Evolutionary conservation across 345 rosid species (phyloP).

Genomic region (Psidium friedrichsthalianum): DNA sequence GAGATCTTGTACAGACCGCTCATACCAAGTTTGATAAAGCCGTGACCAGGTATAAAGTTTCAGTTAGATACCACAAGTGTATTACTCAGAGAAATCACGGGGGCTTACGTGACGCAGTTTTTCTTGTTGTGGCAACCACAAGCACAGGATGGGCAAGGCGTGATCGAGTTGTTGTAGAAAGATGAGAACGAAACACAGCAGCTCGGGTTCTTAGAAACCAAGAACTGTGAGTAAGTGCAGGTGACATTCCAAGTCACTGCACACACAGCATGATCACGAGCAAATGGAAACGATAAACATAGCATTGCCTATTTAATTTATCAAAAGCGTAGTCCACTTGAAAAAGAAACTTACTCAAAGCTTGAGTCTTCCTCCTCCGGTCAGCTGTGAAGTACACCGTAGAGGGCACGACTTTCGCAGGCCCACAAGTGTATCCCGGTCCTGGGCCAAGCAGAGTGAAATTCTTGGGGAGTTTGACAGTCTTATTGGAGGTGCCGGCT

Average conservation of each 20-base stretch:
- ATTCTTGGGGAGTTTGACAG: slow-evolving; percentile 60
- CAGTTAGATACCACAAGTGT: background rate
- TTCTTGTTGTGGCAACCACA: slow-evolving; percentile 67
- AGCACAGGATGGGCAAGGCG: slow-evolving; percentile 63
- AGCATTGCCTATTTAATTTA: background rate
- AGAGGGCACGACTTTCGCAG: slow-evolving; percentile 60
- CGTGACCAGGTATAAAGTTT: background rate
- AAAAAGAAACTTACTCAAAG: slow-evolving; percentile 36
- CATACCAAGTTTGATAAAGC: background rate
- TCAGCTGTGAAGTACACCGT: slow-evolving; percentile 50
- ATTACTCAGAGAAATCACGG: background rate
- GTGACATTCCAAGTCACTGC: slow-evolving; percentile 93
- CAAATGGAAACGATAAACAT: background rate
- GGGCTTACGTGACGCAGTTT: slow-evolving; percentile 46
- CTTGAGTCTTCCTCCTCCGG: slow-evolving; percentile 61
- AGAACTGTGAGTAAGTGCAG: slow-evolving; percentile 75
- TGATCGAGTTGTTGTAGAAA: slow-evolving; percentile 65
- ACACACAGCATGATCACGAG: background rate
- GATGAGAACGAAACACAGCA: slow-evolving; percentile 83
- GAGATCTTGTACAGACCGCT: background rate
- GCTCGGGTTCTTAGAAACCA: slow-evolving; percentile 62
- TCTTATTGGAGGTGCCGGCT: slow-evolving; percentile 75
- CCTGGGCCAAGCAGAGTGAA: slow-evolving; percentile 71
- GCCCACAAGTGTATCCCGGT: slow-evolving; percentile 73
- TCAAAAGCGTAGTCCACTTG: background rate